Evolutionary conservation across 805 yeast genomes (phyloP).

Genomic region (Candida morakotiae): DNA sequence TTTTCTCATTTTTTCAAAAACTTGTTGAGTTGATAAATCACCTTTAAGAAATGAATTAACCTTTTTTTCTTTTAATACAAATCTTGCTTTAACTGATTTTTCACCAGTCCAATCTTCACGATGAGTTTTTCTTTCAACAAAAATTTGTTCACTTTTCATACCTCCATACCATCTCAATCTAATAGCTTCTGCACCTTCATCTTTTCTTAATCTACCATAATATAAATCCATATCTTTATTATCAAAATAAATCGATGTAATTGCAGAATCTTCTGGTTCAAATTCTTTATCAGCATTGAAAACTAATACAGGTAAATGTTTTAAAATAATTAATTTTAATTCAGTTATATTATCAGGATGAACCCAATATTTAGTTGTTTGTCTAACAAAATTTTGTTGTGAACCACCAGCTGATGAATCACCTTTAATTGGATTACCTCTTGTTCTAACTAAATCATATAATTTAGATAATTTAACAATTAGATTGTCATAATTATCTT

Average conservation of each 20-base stretch:
- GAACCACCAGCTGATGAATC: slow-evolving; percentile 98
- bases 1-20: slow-evolving; percentile 85
- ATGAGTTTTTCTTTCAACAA: slow-evolving; percentile 96
- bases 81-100: slow-evolving; percentile 97
- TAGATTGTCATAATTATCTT: slow-evolving; percentile 85
- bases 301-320: slow-evolving; percentile 94
- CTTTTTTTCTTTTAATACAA: slow-evolving; percentile 85
- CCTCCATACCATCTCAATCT: slow-evolving; percentile 99
- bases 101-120: slow-evolving; percentile 99
- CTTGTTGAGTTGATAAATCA: slow-evolving; percentile 80
- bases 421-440: slow-evolving; percentile 93
- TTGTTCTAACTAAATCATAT: slow-evolving; percentile 89
- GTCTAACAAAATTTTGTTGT: slow-evolving; percentile 97
- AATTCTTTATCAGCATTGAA: slow-evolving; percentile 96
- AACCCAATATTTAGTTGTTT: slow-evolving; percentile 98
- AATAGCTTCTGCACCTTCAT: slow-evolving; percentile 98
- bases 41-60: slow-evolving; percentile 84
- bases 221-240: slow-evolving; percentile 85
- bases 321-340: slow-evolving; percentile 83
- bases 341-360: slow-evolving; percentile 98
- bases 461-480: slow-evolving; percentile 86
- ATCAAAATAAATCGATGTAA: slow-evolving; percentile 94
- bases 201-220: slow-evolving; percentile 90
- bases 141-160: slow-evolving; percentile 86
- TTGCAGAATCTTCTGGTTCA: slow-evolving; percentile 90